phyloP scores from a whole-genome alignment of 331 rosid species.

The Cucumis variabilis region DNA sequence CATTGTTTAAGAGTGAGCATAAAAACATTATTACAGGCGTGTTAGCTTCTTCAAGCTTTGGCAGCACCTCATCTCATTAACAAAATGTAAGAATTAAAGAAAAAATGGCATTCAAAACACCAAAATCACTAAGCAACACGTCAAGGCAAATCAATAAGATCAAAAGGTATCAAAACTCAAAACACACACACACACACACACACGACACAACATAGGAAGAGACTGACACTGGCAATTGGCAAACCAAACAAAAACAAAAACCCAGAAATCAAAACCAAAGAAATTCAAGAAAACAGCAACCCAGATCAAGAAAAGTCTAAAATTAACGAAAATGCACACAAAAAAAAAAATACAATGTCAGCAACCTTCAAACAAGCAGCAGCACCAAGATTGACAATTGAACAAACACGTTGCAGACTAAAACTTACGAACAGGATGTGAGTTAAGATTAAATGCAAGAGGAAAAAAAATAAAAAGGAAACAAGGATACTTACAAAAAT shows the following conservation, averaged over 20 bases:
- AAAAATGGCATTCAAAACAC: neutral
- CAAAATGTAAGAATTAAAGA: neutral
- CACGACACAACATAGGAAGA: neutral
- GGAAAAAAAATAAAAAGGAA: neutral
- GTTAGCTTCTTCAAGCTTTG: neutral
- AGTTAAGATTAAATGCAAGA: conserved; percentile 4
- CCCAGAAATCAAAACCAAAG: conserved; percentile 5
- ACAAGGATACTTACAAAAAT: conserved; percentile 40
- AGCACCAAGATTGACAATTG: neutral
- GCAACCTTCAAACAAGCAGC: neutral
- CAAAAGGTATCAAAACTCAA: neutral
- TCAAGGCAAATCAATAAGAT: neutral
- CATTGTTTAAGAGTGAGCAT: neutral
- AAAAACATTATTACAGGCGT: neutral
- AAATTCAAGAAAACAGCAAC: conserved; percentile 11
- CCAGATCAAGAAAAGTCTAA: conserved; percentile 21
- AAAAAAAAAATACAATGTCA: neutral
- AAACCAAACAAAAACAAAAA: conserved; percentile 17
- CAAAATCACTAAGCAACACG: neutral
- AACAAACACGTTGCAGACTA: conserved; percentile 15
- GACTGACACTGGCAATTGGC: neutral
- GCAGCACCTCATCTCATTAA: neutral
- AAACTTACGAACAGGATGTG: neutral
- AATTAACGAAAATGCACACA: neutral
- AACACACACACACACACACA: neutral